Conservation (phyloP, 1,284 basidiomycete genomes). For the Rhodotorula mucilaginosa region DNA sequence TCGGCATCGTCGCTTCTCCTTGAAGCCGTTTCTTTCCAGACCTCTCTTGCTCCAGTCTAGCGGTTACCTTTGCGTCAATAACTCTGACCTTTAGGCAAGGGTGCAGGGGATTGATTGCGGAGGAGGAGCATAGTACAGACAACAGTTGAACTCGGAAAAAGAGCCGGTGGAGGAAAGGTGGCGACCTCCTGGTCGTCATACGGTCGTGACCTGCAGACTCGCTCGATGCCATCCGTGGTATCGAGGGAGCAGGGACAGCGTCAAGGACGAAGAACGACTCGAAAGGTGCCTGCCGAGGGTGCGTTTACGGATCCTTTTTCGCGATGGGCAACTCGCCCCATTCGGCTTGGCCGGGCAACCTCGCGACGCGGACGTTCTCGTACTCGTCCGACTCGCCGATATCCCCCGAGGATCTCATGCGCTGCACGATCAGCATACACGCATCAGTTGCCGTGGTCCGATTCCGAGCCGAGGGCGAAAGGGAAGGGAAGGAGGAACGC, state of each 20-base stretch:
- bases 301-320: slow-evolving; percentile 11
- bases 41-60: too few relatives aligned
- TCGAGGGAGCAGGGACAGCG: background rate
- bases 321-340: slow-evolving; percentile 43
- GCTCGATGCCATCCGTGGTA: background rate
- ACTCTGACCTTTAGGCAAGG: too few relatives aligned
- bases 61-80: too few relatives aligned
- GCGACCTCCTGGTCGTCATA: too few relatives aligned
- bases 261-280: background rate
- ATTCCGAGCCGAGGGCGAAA: background rate
- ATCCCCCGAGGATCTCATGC: slow-evolving; percentile 35
- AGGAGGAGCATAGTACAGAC: too few relatives aligned
- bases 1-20: too few relatives aligned
- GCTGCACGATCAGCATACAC: slow-evolving; percentile 9
- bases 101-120: too few relatives aligned
- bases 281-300: background rate
- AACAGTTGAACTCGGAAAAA: too few relatives aligned
- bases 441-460: background rate
- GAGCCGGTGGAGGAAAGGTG: too few relatives aligned
- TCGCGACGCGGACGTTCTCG: slow-evolving; percentile 45
- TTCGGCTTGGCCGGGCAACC: slow-evolving; percentile 44
- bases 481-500: slow-evolving; percentile 50
- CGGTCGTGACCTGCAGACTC: background rate
- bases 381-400: slow-evolving; percentile 37
- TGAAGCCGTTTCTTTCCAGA: too few relatives aligned